Evolutionary conservation across 129 eudicot species (phyloP), one percentile per base, ranked within the genome.

Genomic region (Cynara cardunculus): DNA sequence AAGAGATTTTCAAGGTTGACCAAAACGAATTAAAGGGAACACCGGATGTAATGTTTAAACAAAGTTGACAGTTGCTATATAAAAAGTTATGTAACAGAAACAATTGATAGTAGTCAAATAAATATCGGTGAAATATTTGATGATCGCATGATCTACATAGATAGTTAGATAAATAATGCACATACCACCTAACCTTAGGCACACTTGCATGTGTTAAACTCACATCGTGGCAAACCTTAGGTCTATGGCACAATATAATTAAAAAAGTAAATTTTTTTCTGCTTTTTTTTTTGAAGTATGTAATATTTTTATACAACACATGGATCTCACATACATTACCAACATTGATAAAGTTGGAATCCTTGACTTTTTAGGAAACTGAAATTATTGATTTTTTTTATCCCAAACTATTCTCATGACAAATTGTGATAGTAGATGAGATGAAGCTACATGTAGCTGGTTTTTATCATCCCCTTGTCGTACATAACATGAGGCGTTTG

Each of bases 131-230:
- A 56, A 18, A 56, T 56, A 56, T n/a, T n/a, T 56, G 65, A 56
- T 56, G 25, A 56, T 56, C 8, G 24, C 65, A 56, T 56, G 24
- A 56, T 56, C 8, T n/a, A 5, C 7, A 56, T 56, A 18, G 25
- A 56, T 56, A 56, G 7, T n/a, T 56, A 18, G 65, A 56, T 34
- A 72, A 80, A 71, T 22, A 26, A 37, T 14, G 44, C 22, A 80
- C 21, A 61, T 13, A 18, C n/a, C 12, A 35, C 72, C 46, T 72
- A 62, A 80, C 73, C 30, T 41, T 71, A 72, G 77, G 83, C 59
- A 22, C 71, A 31, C 30, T 14, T 34, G 61, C 27, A 53, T 67
- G 71, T 78, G 74, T 18, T 78, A 6, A n/a, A 56, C 24, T 56
- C 24, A 56, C n/a, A 18, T 56, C 25, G 2, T 5, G 9, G 5